Percentiles rank a stretch among this genome's conserved stretches.
These are phyloP conservation scores for Coemansia linderi DNA, from an alignment of 371 early-diverging fungal genomes.

Conservation along the genomic window DNA sequence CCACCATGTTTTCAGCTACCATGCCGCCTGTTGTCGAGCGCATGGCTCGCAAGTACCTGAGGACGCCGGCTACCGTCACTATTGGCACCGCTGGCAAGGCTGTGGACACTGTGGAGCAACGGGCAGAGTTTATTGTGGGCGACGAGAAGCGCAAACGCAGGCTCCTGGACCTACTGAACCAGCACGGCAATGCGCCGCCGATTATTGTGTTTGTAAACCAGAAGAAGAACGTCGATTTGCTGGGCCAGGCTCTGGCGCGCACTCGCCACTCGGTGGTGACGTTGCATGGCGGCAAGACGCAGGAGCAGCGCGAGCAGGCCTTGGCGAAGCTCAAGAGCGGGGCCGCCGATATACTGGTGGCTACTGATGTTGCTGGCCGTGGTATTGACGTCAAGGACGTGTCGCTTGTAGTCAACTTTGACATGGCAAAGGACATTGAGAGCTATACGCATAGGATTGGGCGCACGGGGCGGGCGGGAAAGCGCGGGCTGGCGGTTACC, in stretches of 20 bases:
- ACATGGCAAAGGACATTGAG: constrained; percentile 96
- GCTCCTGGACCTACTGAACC: constrained; percentile 72
- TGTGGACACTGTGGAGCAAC: constrained; percentile 91
- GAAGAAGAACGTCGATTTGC: constrained; percentile 65
- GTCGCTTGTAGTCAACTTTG: constrained; percentile 95
- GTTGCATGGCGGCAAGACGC: constrained; percentile 94
- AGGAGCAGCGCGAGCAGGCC: constrained; percentile 87
- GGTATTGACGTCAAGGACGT: constrained; percentile 99
- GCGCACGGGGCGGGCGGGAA: constrained; percentile 97
- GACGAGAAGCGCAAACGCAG: constrained; percentile 84
- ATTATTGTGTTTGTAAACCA: constrained; percentile 98
- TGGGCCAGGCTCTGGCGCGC: constrained; percentile 24
- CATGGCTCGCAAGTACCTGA: constrained; percentile 86
- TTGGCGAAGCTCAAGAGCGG: constrained; percentile 76
- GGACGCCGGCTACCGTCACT: constrained; percentile 92
- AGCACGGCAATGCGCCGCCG: constrained; percentile 66
- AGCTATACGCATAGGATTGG: constrained; percentile 97
- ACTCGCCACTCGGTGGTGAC: constrained; percentile 67
- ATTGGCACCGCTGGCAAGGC: constrained; percentile 98
- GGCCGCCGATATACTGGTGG: constrained; percentile 79
- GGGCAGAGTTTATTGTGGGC: constrained; percentile 88
- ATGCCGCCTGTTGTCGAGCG: constrained; percentile 97
- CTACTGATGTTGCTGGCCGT: constrained; percentile 98
- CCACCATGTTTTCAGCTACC: constrained; percentile 99
- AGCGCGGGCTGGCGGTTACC: constrained; percentile 90